Base-by-base conservation (phyloP, 768 basidiomycete species). In the Phaeotremella fagi region DNA sequence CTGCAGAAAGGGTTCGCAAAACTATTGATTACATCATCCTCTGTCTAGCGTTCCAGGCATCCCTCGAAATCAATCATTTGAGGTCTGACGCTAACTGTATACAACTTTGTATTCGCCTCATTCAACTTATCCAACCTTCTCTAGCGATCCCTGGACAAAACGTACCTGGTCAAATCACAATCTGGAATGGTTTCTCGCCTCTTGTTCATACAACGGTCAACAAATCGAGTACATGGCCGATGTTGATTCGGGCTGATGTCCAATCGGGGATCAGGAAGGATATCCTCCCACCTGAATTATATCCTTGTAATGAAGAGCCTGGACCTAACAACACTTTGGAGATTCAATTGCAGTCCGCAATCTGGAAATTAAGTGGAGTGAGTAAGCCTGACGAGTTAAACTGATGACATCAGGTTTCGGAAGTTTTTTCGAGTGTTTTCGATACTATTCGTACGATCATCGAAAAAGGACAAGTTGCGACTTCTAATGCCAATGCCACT, bases 321-420 rank as follows among this genome's bases (percentile, higher is more conserved):
- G 12, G 22, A 20, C 7, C 7, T 22, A 7, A 41, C 7, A 41
- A 22, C 20, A 20, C 12, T 7, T 22, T 20, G 18, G 38, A 41
- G 18, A 7, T 41, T 7, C 12, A 41, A 7, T 18, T 41, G 7
- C 38, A 41, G 22, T 14, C 22, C 7, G 68, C 80, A 6, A 70
- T 90, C 23, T 89, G 88, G 82, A 82, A 82, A 54, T 82, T 81
- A 54, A 63, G 77, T 38, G 86, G 88, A 61, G 89, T 90, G 60
- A 65, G 82, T 78, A 31, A 26, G 1, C 9, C 18, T 31, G 18
- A 50, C 3, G 52, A n/a, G n/a, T n/a, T n/a, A n/a, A 27, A 35
- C 35, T 41, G 37, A 57, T 22, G 15, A 2, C 37, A 9, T 20
- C 24, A 59, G 57, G 45, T 60, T 6, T 27, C 48, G 1, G 53